These are phyloP conservation scores for Candida insectalens DNA, from an alignment of 805 yeast species.

Conservation along the genomic window DNA sequence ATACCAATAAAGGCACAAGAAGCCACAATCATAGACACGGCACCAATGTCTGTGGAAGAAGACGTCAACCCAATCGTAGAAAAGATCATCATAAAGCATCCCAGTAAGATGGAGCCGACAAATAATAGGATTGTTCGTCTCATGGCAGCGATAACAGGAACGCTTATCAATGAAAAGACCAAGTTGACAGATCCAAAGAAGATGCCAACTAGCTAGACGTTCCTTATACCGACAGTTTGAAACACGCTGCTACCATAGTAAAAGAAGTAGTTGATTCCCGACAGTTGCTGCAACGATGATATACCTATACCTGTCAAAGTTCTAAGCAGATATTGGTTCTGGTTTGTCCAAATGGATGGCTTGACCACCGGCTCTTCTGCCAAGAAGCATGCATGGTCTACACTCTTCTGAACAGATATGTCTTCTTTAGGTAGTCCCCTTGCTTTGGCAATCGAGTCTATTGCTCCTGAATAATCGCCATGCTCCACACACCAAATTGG, in stretches of 20 bases:
- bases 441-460: constrained; percentile 11
- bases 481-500: constrained; percentile 21
- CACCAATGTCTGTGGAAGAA: constrained; percentile 29
- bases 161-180: constrained; percentile 38
- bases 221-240: constrained; percentile 36
- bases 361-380: not conserved
- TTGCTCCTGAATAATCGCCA: constrained; percentile 7
- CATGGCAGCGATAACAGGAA: constrained; percentile 35
- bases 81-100: constrained; percentile 43
- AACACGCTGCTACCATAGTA: constrained; percentile 58
- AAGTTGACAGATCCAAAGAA: constrained; percentile 47
- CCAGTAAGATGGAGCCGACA: constrained; percentile 40
- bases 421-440: not conserved
- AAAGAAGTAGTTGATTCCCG: constrained; percentile 61
- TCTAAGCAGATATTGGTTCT: constrained; percentile 21
- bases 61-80: constrained; percentile 44
- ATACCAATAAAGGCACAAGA: constrained; percentile 48
- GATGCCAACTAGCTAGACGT: constrained; percentile 48
- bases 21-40: constrained; percentile 45
- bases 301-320: constrained; percentile 21
- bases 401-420: not conserved
- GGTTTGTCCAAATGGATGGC: no score
- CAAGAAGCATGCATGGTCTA: no score
- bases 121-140: constrained; percentile 39
- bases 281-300: constrained; percentile 35